Evolutionary conservation across 1,284 basidiomycete species (phyloP).

Genomic region (Melampsora americana): DNA sequence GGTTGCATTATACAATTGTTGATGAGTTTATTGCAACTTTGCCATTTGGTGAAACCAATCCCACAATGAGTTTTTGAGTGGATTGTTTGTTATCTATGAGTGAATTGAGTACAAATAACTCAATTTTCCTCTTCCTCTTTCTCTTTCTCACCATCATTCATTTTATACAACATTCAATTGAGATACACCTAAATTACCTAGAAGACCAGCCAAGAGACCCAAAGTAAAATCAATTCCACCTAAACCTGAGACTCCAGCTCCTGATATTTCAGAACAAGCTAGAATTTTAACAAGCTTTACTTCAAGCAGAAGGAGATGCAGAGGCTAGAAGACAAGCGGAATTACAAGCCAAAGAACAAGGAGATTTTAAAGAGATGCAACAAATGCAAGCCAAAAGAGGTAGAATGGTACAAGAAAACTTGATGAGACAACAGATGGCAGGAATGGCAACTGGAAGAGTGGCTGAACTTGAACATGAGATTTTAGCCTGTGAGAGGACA

Average conservation of each 20-base stretch:
- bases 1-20: too few relatives aligned
- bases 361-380: slow-evolving; percentile 87
- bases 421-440: slow-evolving; percentile 67
- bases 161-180: too few relatives aligned
- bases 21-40: too few relatives aligned
- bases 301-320: slow-evolving; percentile 67
- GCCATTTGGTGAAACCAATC: too few relatives aligned
- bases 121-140: too few relatives aligned
- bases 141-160: too few relatives aligned
- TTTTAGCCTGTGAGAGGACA: slow-evolving; percentile 91
- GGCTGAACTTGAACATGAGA: slow-evolving; percentile 80
- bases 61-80: too few relatives aligned
- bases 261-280: slow-evolving; percentile 85
- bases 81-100: too few relatives aligned
- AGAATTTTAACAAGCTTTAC: slow-evolving; percentile 80
- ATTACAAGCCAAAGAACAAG: slow-evolving; percentile 73
- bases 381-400: slow-evolving; percentile 82
- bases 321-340: slow-evolving; percentile 78
- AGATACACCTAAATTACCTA: slow-evolving; percentile 78
- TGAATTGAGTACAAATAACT: too few relatives aligned
- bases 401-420: slow-evolving; percentile 79
- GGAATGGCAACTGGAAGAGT: slow-evolving; percentile 57
- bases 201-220: slow-evolving; percentile 67
- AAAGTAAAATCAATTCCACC: slow-evolving; percentile 52
- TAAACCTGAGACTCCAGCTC: slow-evolving; percentile 53